Percentiles rank a stretch among this genome's conserved stretches.
Evolutionary conservation across 2,329 filamentous ascomycete species (phyloP).

Genomic region (Colletotrichum somersetense): DNA sequence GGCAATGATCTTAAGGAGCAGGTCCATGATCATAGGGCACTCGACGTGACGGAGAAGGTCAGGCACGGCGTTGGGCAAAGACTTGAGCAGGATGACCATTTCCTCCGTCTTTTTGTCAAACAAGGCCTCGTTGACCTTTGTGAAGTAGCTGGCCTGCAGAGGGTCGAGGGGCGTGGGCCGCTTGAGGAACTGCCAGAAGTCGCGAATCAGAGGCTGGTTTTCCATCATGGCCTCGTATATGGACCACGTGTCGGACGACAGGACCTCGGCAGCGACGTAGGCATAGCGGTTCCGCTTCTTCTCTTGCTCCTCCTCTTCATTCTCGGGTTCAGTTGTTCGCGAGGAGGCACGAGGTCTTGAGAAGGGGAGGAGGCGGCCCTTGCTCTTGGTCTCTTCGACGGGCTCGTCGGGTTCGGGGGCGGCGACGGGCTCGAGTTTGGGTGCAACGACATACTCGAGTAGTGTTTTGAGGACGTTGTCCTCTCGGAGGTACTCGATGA

Average conservation of each 20-base stretch:
- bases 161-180: constrained; percentile 89
- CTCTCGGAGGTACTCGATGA: constrained; percentile 94
- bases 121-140: constrained; percentile 97
- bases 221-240: constrained; percentile 94
- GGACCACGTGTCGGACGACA: constrained; percentile 97
- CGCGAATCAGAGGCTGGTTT: constrained; percentile 80
- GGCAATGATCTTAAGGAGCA: constrained; percentile 96
- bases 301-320: constrained; percentile 81
- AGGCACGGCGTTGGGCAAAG: constrained; percentile 82
- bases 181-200: constrained; percentile 93
- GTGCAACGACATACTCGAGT: constrained; percentile 91
- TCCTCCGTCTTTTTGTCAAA: constrained; percentile 98
- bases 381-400: constrained; percentile 59
- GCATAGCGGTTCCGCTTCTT: constrained; percentile 94
- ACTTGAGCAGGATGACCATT: constrained; percentile 92
- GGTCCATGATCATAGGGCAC: constrained; percentile 98
- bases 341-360: constrained; percentile 67
- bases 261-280: constrained; percentile 90
- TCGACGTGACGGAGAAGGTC: constrained; percentile 94
- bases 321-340: constrained; percentile 60
- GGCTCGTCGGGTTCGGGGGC: constrained; percentile 65
- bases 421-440: constrained; percentile 72
- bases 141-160: constrained; percentile 96
- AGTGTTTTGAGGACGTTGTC: constrained; percentile 86
- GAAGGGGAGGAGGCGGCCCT: constrained; percentile 60